These are phyloP conservation scores for Aaosphaeria arxii DNA, from an alignment of 2,329 filamentous ascomycete species.

Conservation along the genomic window DNA sequence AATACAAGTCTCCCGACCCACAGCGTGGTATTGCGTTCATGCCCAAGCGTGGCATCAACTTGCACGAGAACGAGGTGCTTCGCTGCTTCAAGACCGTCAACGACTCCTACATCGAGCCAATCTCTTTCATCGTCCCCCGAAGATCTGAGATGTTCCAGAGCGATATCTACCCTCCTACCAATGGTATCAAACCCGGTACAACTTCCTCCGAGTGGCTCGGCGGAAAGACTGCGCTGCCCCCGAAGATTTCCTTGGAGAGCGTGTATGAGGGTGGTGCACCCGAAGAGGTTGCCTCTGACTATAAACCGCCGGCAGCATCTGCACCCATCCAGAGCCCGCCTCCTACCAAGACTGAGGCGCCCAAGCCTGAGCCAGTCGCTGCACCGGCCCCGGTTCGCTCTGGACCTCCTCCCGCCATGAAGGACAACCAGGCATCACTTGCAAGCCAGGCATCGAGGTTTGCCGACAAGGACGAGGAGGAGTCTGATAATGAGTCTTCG, in stretches of 20 bases:
- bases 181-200: conserved; percentile 76
- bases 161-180: conserved; percentile 89
- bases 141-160: conserved; percentile 94
- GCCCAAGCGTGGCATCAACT: conserved; percentile 90
- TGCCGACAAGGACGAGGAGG: conserved; percentile 69
- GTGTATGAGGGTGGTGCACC: conserved; percentile 82
- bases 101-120: conserved; percentile 89
- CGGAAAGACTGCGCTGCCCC: conserved; percentile 78
- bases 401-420: conserved; percentile 65
- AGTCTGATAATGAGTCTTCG: conserved; percentile 63
- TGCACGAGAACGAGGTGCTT: conserved; percentile 90
- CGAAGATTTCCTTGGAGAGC: conserved; percentile 92
- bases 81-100: conserved; percentile 97
- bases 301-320: conserved; percentile 55
- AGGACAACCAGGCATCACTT: conserved; percentile 85
- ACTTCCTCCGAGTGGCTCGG: conserved; percentile 79
- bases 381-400: conserved; percentile 48
- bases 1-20: conserved; percentile 95
- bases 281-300: conserved; percentile 70
- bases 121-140: conserved; percentile 95
- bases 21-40: conserved; percentile 93
- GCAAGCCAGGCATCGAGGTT: conserved; percentile 82
- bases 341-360: conserved; percentile 54
- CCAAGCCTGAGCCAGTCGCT: conserved; percentile 50
- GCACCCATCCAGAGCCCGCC: conserved; percentile 34